Base-by-base conservation (phyloP, 208 protist species). In the Angomonas deanei region DNA sequence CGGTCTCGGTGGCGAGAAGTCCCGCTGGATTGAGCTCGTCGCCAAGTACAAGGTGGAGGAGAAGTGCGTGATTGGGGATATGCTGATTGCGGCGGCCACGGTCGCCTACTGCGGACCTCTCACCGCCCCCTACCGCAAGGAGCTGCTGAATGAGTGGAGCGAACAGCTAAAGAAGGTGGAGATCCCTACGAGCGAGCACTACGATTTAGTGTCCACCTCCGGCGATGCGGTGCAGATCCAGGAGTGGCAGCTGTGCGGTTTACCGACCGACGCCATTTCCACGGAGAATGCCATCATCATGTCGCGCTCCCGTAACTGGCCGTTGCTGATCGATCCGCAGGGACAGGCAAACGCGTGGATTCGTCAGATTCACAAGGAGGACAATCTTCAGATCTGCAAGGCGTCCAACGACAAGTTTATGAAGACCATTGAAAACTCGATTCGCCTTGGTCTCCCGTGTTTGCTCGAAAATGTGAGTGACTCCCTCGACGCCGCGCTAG, bases 301-400 rank as follows among this genome's bases (percentile, higher is more conserved):
- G 31, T 68, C 81, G 33, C 94, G 94, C 57, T 84, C 96, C 2
- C 68, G 86, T 10, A 92, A 94, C 47, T 99, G 98, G 97, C 97
- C 98, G 42, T 82, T 99, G 55, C 88, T 99, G 59, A 99, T 99
- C 61, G 98, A 99, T 72, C 98, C 98, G 19, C 97, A 99, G 74
- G 96, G 95, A 6, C 97, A 99, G 79, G 98, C 96, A 0, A 98
- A 98, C 77, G 76, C 84, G 58, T 99, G 98, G 97, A 97, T 99
- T 67, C 94, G 97, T 42, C 97, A 97, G 66, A 88, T 98, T 38
- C 95, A 99, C 69, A 74, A 77, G 30, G 72, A 94, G 55, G 86
- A 94, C 72, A 94, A 97, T 63, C 63, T 99, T 61, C 88, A 98
- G 49, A 81, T 98, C 21, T 93, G 97, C 75, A 98, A 99, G 86